Evolutionary conservation across 768 basidiomycete genomes (phyloP).

Genomic region (Tricholoma saponaceum): DNA sequence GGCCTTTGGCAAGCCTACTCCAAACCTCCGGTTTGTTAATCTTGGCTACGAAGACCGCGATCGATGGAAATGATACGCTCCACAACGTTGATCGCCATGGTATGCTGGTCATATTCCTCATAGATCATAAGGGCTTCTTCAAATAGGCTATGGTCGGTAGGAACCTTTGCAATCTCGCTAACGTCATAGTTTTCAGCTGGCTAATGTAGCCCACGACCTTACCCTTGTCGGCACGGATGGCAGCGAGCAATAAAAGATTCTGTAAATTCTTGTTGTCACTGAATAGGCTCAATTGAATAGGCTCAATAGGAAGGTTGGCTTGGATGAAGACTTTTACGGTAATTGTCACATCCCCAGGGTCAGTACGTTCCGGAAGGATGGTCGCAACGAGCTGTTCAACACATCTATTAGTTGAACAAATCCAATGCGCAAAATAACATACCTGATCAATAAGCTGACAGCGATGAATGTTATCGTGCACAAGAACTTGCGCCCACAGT

Average conservation of each 20-base stretch:
- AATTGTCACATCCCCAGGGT: constrained; percentile 96
- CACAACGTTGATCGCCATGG: constrained; percentile 95
- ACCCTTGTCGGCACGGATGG: constrained; percentile 96
- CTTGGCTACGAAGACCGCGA: no score
- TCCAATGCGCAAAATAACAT: not conserved
- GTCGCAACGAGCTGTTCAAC: constrained; percentile 76
- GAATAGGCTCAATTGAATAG: constrained; percentile 92
- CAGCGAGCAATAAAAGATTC: constrained; percentile 90
- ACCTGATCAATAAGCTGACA: constrained; percentile 93
- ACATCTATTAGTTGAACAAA: constrained; percentile 3
- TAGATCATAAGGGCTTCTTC: constrained; percentile 97
- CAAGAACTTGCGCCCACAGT: constrained; percentile 97
- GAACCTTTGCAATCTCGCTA: constrained; percentile 93
- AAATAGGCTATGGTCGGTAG: constrained; percentile 90
- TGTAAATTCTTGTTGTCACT: constrained; percentile 96
- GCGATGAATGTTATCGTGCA: constrained; percentile 85
- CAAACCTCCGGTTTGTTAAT: no score
- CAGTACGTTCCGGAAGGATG: constrained; percentile 93
- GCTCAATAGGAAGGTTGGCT: constrained; percentile 93
- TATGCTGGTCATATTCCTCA: constrained; percentile 96
- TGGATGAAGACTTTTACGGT: constrained; percentile 99
- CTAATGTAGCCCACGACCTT: constrained; percentile 98
- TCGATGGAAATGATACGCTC: constrained; percentile 98
- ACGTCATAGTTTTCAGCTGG: constrained; percentile 92
- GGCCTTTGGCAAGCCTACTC: no score